Percentiles rank a stretch among this genome's conserved stretches.
phyloP scores from a whole-genome alignment of 768 basidiomycete species.

The Tephrocybe sp. region DNA sequence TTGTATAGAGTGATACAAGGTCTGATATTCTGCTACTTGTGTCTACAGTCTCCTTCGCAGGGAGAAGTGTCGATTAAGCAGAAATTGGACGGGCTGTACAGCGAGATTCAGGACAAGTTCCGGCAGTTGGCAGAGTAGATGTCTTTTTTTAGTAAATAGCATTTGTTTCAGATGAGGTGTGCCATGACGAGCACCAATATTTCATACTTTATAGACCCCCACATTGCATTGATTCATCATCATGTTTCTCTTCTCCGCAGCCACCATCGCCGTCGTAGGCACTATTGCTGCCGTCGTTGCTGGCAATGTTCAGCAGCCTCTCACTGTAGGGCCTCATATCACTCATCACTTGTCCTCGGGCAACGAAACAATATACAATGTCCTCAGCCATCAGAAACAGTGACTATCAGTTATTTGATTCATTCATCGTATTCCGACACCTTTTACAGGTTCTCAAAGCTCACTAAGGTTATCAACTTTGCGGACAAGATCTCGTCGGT shows the following conservation, averaged over 20 bases:
- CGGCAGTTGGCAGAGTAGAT: constrained; percentile 73
- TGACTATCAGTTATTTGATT: background rate
- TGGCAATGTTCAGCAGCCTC: constrained; percentile 1
- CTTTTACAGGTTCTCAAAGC: constrained; percentile 19
- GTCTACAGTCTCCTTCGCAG: constrained; percentile 79
- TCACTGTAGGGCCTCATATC: background rate
- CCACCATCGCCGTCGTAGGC: background rate
- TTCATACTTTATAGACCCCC: background rate
- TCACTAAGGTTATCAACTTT: constrained; percentile 25
- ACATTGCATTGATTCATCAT: background rate
- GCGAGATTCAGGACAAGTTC: constrained; percentile 93
- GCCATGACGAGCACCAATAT: constrained; percentile 3
- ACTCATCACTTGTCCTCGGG: background rate
- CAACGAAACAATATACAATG: constrained; percentile 13
- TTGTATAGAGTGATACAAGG: no score
- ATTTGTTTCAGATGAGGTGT: constrained; percentile 12
- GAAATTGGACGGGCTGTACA: constrained; percentile 78
- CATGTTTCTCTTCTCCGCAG: constrained; percentile 6
- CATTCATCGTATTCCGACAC: background rate
- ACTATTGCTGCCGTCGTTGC: background rate
- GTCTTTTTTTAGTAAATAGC: constrained; percentile 8
- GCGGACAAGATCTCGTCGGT: constrained; percentile 19
- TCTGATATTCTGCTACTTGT: constrained; percentile 9
- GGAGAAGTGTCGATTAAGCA: constrained; percentile 81
- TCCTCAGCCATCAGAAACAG: constrained; percentile 10